Evolutionary conservation across 2,329 filamentous ascomycete species (phyloP).

Genomic region (Penicillium olsonii): DNA sequence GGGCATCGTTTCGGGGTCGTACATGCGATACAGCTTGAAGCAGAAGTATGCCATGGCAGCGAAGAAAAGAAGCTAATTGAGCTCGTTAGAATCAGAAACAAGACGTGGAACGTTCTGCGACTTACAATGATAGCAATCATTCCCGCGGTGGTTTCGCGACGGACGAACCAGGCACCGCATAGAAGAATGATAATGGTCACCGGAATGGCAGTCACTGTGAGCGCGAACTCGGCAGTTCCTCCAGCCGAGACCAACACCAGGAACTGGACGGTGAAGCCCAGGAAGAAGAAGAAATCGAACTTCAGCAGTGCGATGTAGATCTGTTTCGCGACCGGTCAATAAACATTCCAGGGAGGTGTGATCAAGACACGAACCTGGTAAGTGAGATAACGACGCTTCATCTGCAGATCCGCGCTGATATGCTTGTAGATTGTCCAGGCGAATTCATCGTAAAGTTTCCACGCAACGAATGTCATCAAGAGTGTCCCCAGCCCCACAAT

Average conservation of each 20-base stretch:
- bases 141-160: conserved; percentile 76
- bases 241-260: conserved; percentile 80
- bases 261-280: conserved; percentile 97
- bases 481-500: conserved; percentile 77
- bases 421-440: conserved; percentile 99
- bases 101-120: conserved; percentile 16
- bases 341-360: conserved; percentile 19
- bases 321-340: conserved; percentile 49
- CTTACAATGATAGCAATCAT: conserved; percentile 73
- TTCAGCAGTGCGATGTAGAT: conserved; percentile 97
- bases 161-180: conserved; percentile 80
- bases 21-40: conserved; percentile 98
- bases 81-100: conserved; percentile 15
- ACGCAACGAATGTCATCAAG: conserved; percentile 74
- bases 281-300: conserved; percentile 99
- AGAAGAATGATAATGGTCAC: conserved; percentile 88
- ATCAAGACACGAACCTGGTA: conserved; percentile 71
- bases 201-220: conserved; percentile 87
- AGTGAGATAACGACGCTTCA: conserved; percentile 94
- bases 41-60: conserved; percentile 91
- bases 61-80: conserved; percentile 69
- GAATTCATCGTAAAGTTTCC: conserved; percentile 98
- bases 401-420: conserved; percentile 92
- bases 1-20: conserved; percentile 60
- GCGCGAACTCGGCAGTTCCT: conserved; percentile 72